phyloP scores from a whole-genome alignment of 495 filamentous ascomycete species.

The Aspergillus steynii region DNA sequence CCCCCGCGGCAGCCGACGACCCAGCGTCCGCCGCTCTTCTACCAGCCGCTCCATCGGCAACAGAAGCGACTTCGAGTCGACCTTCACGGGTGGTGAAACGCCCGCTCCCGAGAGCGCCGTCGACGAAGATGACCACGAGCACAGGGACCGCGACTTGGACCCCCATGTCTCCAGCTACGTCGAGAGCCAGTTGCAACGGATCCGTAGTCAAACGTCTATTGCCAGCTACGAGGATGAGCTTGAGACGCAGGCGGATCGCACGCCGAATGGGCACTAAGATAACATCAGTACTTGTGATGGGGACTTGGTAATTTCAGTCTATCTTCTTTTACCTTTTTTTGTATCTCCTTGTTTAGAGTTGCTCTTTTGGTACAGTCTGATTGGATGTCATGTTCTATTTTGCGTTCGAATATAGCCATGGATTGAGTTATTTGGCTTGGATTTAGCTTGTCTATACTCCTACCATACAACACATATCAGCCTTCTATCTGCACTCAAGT shows the following conservation, averaged over 20 bases:
- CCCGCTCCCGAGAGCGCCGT: constrained; percentile 24
- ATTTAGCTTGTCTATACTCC: no score
- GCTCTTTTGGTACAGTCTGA: no score
- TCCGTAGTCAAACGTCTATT: constrained; percentile 53
- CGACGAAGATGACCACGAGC: constrained; percentile 30
- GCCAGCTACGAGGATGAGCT: constrained; percentile 62
- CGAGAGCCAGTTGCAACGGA: constrained; percentile 64
- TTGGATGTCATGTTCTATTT: no score
- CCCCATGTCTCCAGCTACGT: constrained; percentile 71
- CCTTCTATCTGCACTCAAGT: no score
- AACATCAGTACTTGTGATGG: background rate
- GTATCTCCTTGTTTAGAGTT: background rate
- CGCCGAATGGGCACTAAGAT: constrained; percentile 29
- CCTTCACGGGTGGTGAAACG: constrained; percentile 25
- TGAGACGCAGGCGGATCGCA: constrained; percentile 47
- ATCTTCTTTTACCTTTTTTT: background rate
- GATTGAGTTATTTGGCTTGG: no score
- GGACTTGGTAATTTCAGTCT: background rate
- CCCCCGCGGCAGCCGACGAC: constrained; percentile 37
- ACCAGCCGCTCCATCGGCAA: constrained; percentile 82
- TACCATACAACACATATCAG: no score
- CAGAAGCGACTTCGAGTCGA: constrained; percentile 76
- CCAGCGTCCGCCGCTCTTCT: constrained; percentile 72
- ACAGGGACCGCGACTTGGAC: constrained; percentile 51
- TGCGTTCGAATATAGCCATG: no score